phyloP scores from a whole-genome alignment of 2,329 filamentous ascomycete species.

The Phaeosphaeriaceae sp. region DNA sequence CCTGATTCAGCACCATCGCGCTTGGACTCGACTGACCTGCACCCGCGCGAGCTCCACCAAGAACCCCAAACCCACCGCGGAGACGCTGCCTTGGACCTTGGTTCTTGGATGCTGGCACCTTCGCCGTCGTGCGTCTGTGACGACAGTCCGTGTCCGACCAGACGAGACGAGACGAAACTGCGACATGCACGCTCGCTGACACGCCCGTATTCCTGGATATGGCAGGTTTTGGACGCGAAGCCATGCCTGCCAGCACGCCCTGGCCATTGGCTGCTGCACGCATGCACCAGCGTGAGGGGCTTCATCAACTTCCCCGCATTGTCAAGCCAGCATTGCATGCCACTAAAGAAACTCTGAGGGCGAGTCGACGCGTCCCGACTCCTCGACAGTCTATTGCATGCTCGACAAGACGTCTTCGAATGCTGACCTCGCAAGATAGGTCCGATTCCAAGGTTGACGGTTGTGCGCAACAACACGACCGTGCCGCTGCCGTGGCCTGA shows the following conservation, averaged over 20 bases:
- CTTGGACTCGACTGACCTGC: no score
- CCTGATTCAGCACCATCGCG: neutral
- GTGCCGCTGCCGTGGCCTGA: slow-evolving; percentile 1
- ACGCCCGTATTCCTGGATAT: slow-evolving; percentile 1
- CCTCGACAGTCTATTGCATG: neutral
- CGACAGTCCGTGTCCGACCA: slow-evolving; percentile 4
- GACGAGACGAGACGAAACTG: slow-evolving; percentile 6
- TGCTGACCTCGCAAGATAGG: neutral
- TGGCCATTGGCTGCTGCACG: slow-evolving; percentile 21
- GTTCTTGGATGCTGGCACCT: neutral
- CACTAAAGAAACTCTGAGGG: neutral
- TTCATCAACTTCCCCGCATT: slow-evolving; percentile 42
- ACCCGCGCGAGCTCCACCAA: neutral
- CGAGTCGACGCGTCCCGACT: neutral
- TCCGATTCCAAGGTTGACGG: neutral
- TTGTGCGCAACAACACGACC: slow-evolving; percentile 1
- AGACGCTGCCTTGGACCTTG: neutral
- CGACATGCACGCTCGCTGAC: neutral
- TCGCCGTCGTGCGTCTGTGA: neutral
- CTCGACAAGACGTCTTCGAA: neutral
- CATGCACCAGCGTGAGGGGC: slow-evolving; percentile 17
- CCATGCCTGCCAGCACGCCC: slow-evolving; percentile 7
- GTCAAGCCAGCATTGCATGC: slow-evolving; percentile 10
- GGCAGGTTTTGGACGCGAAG: slow-evolving; percentile 5
- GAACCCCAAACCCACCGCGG: slow-evolving; percentile 1